phyloP scores from a whole-genome alignment of 768 basidiomycete genomes.

The Tylopilus subfusipes region DNA sequence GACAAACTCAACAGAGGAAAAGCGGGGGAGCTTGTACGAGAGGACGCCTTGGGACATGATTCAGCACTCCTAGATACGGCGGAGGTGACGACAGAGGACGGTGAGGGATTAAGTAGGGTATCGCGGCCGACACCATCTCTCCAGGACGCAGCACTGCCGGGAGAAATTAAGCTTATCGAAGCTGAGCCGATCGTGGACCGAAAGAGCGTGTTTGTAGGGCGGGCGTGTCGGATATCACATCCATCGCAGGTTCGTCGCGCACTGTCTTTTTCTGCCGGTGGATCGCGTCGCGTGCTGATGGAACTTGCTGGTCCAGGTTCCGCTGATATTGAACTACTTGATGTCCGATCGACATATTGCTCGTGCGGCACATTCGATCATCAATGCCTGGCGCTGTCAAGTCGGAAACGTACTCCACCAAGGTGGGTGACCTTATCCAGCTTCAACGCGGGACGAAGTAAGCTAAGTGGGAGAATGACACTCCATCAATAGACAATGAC shows the following conservation, averaged over 20 bases:
- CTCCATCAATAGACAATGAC: conserved; percentile 67
- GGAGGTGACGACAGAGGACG: conserved; percentile 3
- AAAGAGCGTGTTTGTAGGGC: conserved; percentile 81
- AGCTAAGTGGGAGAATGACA: background rate
- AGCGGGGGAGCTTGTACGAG: conserved; percentile 52
- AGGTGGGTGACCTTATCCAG: conserved; percentile 42
- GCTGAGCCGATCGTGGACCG: conserved; percentile 83
- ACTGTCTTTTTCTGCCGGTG: background rate
- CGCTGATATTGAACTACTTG: conserved; percentile 60
- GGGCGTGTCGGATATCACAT: conserved; percentile 76
- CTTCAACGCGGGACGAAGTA: background rate
- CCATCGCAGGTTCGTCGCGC: conserved; percentile 58
- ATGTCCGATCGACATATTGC: conserved; percentile 71
- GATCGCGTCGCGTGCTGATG: background rate
- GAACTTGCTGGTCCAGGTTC: conserved; percentile 46
- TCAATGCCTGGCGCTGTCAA: conserved; percentile 81
- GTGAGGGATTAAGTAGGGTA: background rate
- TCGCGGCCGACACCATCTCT: background rate
- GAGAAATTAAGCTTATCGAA: conserved; percentile 61
- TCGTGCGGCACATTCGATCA: conserved; percentile 73
- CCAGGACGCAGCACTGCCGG: conserved; percentile 40
- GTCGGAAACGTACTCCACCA: conserved; percentile 66
- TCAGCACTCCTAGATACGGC: conserved; percentile 6
- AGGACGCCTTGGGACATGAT: conserved; percentile 40
- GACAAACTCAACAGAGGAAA: conserved; percentile 57